Base-by-base conservation (phyloP, 2,329 filamentous ascomycete genomes). In the Microsporum audouinii region DNA sequence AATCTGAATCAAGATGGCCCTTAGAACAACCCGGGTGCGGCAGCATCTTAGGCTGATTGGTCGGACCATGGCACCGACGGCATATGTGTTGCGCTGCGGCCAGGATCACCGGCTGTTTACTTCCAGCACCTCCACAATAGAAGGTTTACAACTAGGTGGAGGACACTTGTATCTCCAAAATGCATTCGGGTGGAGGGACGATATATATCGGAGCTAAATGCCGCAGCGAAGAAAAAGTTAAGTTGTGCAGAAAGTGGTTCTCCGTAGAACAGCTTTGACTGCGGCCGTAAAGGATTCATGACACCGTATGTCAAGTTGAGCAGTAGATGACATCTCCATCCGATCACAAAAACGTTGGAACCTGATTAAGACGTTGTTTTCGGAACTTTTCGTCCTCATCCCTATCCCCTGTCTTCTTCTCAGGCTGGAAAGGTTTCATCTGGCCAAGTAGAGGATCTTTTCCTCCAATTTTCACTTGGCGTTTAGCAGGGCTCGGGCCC, bases 321-420 rank as follows among this genome's bases (percentile, higher is more conserved):
- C 17, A 1, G 14, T 23, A 7, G 3, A 31, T 53, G 49, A 53
- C 29, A 72, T 76, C 65, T 69, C 68, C 55, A 10, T 57, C 29
- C 5, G 5, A 72, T 47, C 58, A 57, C 60, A 77, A 61, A 68
- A 77, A 78, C 57, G 73, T 77, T 41, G 76, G 76, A 51, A 78
- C 74, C 66, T 77, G 73, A 61, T 72, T 74, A 41, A 76, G 70
- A 49, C 73, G 70, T 36, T 72, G 71, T 65, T 72, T 73, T 62
- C 73, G 75, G 58, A 68, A 63, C 59, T 66, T 64, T 49, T 68
- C 62, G 61, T 58, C 66, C 53, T 68, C 64, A 34, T 60, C 61
- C 2, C 5, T 23, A 5, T 4, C 47, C 49, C 49, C 49, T 53
- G 49, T 33, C 27, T 34, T 33, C 27, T 34, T 7, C 49, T 33